A percentile compares a stretch with the other conserved stretches of the same genome.
These are phyloP conservation scores for Quercus phellos DNA, from an alignment of 331 rosid genomes.

Conservation along the genomic window DNA sequence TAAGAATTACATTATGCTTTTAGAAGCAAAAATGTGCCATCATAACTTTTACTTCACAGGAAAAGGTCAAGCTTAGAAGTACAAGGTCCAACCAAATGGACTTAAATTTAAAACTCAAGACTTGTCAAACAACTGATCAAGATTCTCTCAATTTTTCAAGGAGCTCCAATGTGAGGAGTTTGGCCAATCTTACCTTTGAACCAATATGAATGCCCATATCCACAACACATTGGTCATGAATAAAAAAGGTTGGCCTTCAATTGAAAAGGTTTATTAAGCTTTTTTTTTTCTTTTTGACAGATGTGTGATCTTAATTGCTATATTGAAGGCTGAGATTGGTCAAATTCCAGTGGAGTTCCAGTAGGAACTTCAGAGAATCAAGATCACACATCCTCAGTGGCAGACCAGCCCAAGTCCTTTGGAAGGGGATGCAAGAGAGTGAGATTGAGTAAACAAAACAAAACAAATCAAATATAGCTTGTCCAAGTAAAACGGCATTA, in stretches of 20 bases:
- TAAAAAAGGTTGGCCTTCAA: background rate
- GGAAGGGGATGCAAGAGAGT: no score
- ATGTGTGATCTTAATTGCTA: background rate
- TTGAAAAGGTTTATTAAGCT: background rate
- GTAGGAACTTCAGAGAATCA: background rate
- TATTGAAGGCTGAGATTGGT: background rate
- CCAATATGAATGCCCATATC: background rate
- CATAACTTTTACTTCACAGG: background rate
- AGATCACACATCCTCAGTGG: background rate
- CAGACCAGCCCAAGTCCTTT: no score
- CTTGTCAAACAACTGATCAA: background rate
- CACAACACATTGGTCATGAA: background rate
- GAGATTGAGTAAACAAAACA: background rate
- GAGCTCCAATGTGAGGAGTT: background rate
- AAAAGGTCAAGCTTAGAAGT: background rate
- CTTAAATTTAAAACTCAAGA: constrained; percentile 6
- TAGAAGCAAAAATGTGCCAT: background rate
- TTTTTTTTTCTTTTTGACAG: background rate
- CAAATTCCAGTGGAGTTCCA: background rate
- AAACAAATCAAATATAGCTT: background rate
- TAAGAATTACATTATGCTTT: background rate
- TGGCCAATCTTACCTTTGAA: background rate
- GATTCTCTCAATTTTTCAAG: background rate
- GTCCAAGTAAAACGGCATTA: background rate
- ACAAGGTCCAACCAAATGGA: background rate